Percentiles rank a stretch among this genome's conserved stretches.
These are phyloP conservation scores for Alternaria burnsii DNA, from an alignment of 2,329 filamentous ascomycete genomes.

Conservation along the genomic window DNA sequence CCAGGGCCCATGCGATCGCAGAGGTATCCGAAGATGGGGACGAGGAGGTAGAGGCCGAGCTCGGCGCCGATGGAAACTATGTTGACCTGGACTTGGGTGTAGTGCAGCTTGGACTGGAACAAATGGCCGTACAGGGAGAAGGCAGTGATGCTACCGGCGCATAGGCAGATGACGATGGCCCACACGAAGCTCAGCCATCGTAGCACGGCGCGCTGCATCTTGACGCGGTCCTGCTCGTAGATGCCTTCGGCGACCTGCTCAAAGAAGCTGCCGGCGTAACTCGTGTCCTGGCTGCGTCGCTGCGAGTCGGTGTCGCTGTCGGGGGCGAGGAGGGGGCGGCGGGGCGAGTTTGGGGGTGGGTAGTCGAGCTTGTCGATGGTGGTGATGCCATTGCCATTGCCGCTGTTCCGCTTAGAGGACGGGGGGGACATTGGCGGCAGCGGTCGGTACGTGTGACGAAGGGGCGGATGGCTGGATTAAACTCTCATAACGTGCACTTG, in stretches of 20 bases:
- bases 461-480: slow-evolving; percentile 22
- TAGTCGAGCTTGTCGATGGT: slow-evolving; percentile 62
- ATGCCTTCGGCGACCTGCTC: slow-evolving; percentile 69
- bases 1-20: slow-evolving; percentile 89
- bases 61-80: slow-evolving; percentile 86
- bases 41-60: slow-evolving; percentile 89
- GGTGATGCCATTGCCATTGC: slow-evolving; percentile 34
- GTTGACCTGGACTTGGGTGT: slow-evolving; percentile 93
- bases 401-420: slow-evolving; percentile 43
- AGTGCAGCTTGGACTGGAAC: slow-evolving; percentile 85
- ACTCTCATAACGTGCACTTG: slow-evolving; percentile 11
- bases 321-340: slow-evolving; percentile 53
- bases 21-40: slow-evolving; percentile 86
- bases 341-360: slow-evolving; percentile 46
- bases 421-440: slow-evolving; percentile 41
- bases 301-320: slow-evolving; percentile 46
- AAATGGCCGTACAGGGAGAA: slow-evolving; percentile 94
- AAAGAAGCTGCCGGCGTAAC: slow-evolving; percentile 64
- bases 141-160: slow-evolving; percentile 88
- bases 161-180: slow-evolving; percentile 72
- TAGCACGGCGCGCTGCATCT: slow-evolving; percentile 61
- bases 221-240: slow-evolving; percentile 64
- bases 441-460: slow-evolving; percentile 30
- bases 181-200: slow-evolving; percentile 67
- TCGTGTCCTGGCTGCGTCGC: slow-evolving; percentile 53